Conservation (phyloP, 2,329 filamentous ascomycete genomes). For the Setomelanomma holmii region DNA sequence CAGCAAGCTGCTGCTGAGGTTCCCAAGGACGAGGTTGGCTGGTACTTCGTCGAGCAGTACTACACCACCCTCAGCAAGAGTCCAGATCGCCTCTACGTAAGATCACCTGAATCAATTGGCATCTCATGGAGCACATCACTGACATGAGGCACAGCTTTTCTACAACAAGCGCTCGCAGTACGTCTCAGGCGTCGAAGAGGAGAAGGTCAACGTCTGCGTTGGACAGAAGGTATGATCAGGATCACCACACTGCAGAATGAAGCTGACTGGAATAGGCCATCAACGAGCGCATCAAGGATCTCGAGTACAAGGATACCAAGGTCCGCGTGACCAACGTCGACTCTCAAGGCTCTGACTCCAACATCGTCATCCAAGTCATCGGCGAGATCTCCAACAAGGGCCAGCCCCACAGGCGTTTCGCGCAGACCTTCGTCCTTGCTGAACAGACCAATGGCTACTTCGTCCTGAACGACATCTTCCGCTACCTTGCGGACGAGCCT, state of each 20-base stretch:
- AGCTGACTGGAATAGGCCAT: constrained; percentile 68
- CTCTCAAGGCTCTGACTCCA: constrained; percentile 88
- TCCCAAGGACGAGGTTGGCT: constrained; percentile 92
- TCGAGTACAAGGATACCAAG: constrained; percentile 97
- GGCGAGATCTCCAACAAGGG: constrained; percentile 96
- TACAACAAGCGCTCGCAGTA: constrained; percentile 97
- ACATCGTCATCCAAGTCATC: constrained; percentile 97
- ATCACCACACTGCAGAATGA: background rate
- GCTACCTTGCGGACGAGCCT: constrained; percentile 84
- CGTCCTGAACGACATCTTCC: constrained; percentile 96
- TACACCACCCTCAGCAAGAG: constrained; percentile 96
- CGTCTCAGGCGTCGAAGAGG: constrained; percentile 89
- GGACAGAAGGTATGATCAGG: constrained; percentile 76
- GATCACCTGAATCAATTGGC: constrained; percentile 17
- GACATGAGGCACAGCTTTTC: constrained; percentile 68
- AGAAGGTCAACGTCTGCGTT: constrained; percentile 83
- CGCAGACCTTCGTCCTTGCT: constrained; percentile 96
- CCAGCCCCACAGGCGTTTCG: constrained; percentile 91
- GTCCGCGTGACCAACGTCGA: constrained; percentile 98
- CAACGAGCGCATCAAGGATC: constrained; percentile 89
- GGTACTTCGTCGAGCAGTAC: constrained; percentile 99
- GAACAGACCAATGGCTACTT: constrained; percentile 97
- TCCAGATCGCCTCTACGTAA: constrained; percentile 85
- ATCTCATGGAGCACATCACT: constrained; percentile 15
- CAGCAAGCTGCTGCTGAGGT: constrained; percentile 52